Conservation (phyloP, 2,329 filamentous ascomycete species). For the Pseudogymnoascus sp. region DNA sequence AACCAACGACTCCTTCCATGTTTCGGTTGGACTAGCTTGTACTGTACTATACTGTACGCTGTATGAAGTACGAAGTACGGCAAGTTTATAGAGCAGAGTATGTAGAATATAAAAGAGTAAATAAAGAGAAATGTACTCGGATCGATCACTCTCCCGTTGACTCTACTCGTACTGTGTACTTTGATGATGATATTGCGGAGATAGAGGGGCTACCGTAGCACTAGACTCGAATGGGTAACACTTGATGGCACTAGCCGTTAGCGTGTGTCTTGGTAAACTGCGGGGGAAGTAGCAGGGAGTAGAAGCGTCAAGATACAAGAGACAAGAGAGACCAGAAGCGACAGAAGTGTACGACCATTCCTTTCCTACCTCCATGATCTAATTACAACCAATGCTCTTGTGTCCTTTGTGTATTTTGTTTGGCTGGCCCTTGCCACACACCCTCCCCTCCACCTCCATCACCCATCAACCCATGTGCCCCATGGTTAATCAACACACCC, state of each 20-base stretch:
- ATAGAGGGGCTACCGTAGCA: slow-evolving; percentile 7
- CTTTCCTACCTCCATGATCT: background rate
- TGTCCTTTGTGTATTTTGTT: background rate
- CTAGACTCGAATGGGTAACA: background rate
- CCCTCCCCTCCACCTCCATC: background rate
- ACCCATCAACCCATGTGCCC: background rate
- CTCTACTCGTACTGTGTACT: background rate
- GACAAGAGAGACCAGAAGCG: background rate
- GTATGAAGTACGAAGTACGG: background rate
- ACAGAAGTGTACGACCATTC: background rate
- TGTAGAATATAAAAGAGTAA: too few relatives aligned
- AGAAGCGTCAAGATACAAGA: background rate
- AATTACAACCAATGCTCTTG: background rate
- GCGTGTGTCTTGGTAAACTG: slow-evolving; percentile 6
- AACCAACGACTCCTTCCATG: background rate
- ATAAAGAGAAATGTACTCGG: background rate
- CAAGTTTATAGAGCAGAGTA: background rate
- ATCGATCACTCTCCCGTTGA: background rate
- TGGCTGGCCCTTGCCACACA: background rate
- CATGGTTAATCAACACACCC: background rate
- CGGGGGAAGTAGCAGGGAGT: background rate
- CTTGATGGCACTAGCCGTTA: background rate
- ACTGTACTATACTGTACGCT: background rate
- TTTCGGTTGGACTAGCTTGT: background rate
- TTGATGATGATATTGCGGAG: background rate